Evolutionary conservation across 129 eudicot genomes (phyloP).

Genomic region (Erigeron canadensis): DNA sequence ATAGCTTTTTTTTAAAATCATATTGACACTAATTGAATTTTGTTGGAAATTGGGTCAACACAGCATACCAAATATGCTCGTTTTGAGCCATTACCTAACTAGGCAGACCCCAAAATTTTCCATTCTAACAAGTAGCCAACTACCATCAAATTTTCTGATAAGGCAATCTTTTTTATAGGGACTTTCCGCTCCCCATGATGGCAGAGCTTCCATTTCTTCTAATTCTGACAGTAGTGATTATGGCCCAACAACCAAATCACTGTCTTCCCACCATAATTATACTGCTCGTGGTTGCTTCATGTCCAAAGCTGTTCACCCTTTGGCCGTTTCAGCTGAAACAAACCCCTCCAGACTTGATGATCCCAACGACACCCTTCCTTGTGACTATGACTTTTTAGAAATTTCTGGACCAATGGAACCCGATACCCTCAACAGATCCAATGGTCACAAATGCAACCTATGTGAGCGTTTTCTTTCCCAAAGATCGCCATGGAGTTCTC

Average conservation of each 20-base stretch:
- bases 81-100: not conserved
- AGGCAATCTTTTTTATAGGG: conserved; percentile 43
- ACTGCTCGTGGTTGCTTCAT: conserved; percentile 65
- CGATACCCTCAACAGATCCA: conserved; percentile 37
- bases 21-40: too few species aligned
- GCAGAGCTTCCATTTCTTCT: conserved; percentile 71
- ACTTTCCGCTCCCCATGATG: conserved; percentile 50
- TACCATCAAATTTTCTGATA: not conserved
- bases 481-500: conserved; percentile 81
- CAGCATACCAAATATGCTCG: too few species aligned
- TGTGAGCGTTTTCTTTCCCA: conserved; percentile 76
- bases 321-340: conserved; percentile 54
- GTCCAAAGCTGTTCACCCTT: conserved; percentile 84
- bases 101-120: not conserved
- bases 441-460: conserved; percentile 50
- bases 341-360: conserved; percentile 41
- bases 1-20: not conserved
- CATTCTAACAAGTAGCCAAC: not conserved
- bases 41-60: not conserved
- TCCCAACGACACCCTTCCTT: conserved; percentile 33
- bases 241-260: conserved; percentile 49
- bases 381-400: conserved; percentile 52
- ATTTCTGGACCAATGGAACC: conserved; percentile 47
- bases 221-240: conserved; percentile 77
- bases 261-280: conserved; percentile 54